Conservation (phyloP, 2,329 filamentous ascomycete genomes). For the Cladobotryum protrusum region DNA sequence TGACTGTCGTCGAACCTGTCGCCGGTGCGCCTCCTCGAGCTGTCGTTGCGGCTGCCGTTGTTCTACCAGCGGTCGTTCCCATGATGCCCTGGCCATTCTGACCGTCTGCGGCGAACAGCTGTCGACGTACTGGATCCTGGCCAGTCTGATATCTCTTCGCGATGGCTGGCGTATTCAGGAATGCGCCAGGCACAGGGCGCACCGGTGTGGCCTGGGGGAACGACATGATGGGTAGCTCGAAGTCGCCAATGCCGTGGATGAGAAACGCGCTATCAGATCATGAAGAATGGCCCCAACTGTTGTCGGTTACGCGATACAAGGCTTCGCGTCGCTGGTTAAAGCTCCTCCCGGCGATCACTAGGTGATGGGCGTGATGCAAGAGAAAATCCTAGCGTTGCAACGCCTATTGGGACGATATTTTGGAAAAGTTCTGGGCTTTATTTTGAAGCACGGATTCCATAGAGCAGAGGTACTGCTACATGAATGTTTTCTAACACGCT, state of each 20-base stretch:
- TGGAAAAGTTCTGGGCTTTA: conserved; percentile 2
- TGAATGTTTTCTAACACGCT: conserved; percentile 5
- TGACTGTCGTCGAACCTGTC: background rate
- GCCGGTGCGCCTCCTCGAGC: background rate
- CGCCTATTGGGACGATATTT: conserved; percentile 3
- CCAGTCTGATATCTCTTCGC: conserved; percentile 40
- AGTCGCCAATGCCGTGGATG: conserved; percentile 19
- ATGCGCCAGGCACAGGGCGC: conserved; percentile 69
- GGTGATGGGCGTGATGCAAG: conserved; percentile 3
- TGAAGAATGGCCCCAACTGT: conserved; percentile 21
- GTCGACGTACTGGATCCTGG: conserved; percentile 44
- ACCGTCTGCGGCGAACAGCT: conserved; percentile 39
- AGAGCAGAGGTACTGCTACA: no score
- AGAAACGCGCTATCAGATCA: conserved; percentile 22
- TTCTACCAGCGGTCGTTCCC: conserved; percentile 13
- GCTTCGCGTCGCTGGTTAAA: conserved; percentile 5
- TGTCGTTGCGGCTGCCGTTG: conserved; percentile 1
- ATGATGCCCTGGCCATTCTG: conserved; percentile 17
- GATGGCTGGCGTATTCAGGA: conserved; percentile 66
- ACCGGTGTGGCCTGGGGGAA: conserved; percentile 57
- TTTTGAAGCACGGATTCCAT: conserved; percentile 10
- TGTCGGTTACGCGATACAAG: conserved; percentile 7
- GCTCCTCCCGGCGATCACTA: conserved; percentile 10
- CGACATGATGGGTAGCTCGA: conserved; percentile 39
- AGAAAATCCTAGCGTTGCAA: conserved; percentile 7